These are phyloP conservation scores for Quercus glauca DNA, from an alignment of 306 rosid genomes.

Conservation along the genomic window DNA sequence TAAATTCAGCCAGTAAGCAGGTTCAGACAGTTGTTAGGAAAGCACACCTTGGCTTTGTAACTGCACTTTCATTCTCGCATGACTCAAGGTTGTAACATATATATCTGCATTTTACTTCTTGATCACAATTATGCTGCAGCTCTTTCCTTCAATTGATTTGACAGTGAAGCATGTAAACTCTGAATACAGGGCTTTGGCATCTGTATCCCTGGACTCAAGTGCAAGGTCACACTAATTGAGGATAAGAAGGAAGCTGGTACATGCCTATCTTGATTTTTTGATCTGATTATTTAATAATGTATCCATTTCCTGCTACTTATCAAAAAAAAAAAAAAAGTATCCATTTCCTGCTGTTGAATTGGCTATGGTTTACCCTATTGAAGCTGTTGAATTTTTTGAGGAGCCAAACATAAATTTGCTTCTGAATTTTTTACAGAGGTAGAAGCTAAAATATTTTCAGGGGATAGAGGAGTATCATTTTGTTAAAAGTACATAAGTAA, in stretches of 20 bases:
- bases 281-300: too few species aligned
- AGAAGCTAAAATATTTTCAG: too few species aligned
- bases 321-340: too few species aligned
- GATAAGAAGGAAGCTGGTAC: slow-evolving; percentile 60
- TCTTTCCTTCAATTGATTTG: slow-evolving; percentile 11
- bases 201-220: slow-evolving; percentile 87
- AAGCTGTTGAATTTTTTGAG: too few species aligned
- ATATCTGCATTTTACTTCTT: not conserved
- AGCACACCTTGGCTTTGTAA: slow-evolving; percentile 88
- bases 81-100: slow-evolving; percentile 71
- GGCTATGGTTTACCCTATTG: too few species aligned
- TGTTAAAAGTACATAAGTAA: too few species aligned
- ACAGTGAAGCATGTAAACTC: slow-evolving; percentile 12
- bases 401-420: too few species aligned
- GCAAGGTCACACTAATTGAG: slow-evolving; percentile 64
- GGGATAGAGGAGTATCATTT: too few species aligned
- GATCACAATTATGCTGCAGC: slow-evolving; percentile 6
- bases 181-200: slow-evolving; percentile 69
- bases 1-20: slow-evolving; percentile 59
- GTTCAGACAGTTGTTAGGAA: slow-evolving; percentile 51
- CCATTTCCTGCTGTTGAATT: too few species aligned
- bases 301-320: too few species aligned
- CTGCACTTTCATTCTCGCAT: slow-evolving; percentile 75
- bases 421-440: too few species aligned
- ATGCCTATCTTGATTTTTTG: slow-evolving; percentile 11